Conservation (phyloP, 257 asterid species). For the Voacanga thouarsii region DNA sequence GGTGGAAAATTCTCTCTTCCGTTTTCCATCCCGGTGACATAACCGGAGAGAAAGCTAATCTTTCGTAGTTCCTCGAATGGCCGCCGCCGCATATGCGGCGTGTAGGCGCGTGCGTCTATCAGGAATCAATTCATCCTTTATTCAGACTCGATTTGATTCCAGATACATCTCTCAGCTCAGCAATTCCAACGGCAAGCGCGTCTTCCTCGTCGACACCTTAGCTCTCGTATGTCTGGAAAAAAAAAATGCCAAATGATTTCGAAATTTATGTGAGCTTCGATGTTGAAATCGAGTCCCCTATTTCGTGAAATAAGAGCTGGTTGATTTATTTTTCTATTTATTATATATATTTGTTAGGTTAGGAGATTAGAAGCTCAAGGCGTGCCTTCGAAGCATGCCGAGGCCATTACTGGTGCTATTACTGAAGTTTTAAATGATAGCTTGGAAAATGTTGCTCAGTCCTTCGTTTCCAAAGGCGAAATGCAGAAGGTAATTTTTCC, state of each 20-base stretch:
- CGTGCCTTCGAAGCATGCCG: slow-evolving; percentile 80
- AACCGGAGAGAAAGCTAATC: not conserved
- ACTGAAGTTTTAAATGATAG: slow-evolving; percentile 71
- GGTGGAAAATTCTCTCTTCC: not conserved
- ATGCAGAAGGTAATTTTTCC: slow-evolving; percentile 52
- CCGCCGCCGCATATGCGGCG: slow-evolving; percentile 24
- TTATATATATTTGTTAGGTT: slow-evolving; percentile 42
- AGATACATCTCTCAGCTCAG: slow-evolving; percentile 54
- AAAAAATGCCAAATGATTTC: not conserved
- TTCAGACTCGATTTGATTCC: slow-evolving; percentile 20
- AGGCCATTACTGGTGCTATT: slow-evolving; percentile 76
- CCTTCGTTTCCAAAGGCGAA: slow-evolving; percentile 73
- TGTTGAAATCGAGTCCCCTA: slow-evolving; percentile 7
- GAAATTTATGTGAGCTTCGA: not conserved
- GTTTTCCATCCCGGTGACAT: not conserved
- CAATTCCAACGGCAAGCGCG: slow-evolving; percentile 50
- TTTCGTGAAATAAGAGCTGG: not conserved
- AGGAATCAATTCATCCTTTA: slow-evolving; percentile 23
- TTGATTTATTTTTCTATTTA: not conserved
- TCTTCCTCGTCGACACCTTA: slow-evolving; percentile 84
- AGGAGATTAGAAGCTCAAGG: slow-evolving; percentile 83
- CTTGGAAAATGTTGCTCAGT: slow-evolving; percentile 66
- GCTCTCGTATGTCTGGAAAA: slow-evolving; percentile 52
- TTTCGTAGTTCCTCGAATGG: slow-evolving; percentile 10
- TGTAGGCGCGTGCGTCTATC: slow-evolving; percentile 16